A percentile compares a stretch with the other conserved stretches of the same genome.
These are phyloP conservation scores for Aspergillus avenaceus DNA, from an alignment of 495 filamentous ascomycete genomes.

Conservation along the genomic window DNA sequence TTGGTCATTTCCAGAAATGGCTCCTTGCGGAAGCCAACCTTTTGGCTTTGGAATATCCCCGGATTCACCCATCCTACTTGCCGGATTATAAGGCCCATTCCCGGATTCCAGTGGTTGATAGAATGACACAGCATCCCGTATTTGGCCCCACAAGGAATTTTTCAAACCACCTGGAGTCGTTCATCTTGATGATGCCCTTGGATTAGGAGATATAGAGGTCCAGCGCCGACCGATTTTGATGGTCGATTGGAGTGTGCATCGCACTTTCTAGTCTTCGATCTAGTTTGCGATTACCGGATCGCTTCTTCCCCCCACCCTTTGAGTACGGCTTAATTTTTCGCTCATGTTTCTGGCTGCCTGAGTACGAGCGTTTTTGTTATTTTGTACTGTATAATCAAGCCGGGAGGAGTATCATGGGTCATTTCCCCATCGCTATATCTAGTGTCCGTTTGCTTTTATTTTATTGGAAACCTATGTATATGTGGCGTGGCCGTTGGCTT, in stretches of 20 bases:
- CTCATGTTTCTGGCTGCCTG: background rate
- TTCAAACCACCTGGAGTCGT: background rate
- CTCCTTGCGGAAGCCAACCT: background rate
- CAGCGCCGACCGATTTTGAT: background rate
- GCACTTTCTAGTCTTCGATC: background rate
- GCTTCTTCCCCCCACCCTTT: background rate
- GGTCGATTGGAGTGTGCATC: background rate
- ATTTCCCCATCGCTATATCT: background rate
- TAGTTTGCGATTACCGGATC: background rate
- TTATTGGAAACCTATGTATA: background rate
- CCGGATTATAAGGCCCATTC: background rate
- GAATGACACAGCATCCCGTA: background rate
- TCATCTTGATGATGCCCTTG: background rate
- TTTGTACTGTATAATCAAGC: background rate
- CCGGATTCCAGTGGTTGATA: background rate
- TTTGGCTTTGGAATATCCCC: conserved; percentile 1
- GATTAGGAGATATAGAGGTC: background rate
- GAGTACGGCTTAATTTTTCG: background rate
- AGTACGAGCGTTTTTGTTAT: background rate
- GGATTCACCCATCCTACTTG: background rate
- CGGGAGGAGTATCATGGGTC: background rate
- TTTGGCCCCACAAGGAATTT: background rate
- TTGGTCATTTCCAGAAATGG: background rate
- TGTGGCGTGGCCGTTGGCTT: background rate
- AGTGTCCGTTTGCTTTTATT: background rate